Base-by-base conservation (phyloP, 2,329 filamentous ascomycete species). In the Microdochium paspali region DNA sequence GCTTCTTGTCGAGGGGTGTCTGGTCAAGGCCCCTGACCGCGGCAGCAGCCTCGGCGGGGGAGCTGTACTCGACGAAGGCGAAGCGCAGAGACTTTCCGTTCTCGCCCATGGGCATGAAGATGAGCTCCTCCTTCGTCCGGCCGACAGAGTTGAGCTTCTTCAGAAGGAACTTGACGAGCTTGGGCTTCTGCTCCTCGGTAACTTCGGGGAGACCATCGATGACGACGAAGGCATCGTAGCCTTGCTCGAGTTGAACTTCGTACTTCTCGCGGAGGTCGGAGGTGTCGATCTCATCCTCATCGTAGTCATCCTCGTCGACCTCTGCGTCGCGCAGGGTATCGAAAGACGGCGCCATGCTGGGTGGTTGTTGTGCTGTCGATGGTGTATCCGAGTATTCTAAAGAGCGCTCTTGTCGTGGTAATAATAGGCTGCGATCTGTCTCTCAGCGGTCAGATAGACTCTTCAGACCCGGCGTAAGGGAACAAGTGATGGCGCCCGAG, bases 41-140 rank as follows among this genome's bases (percentile, higher is more conserved):
- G 47, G 87, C 87, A 48, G 87, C 77, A 24, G 93, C 93, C 73
- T 97, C 90, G 62, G 85, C 88, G 49, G 93, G 77, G 12, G 90
- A 90, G 53, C 89, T 85, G 70, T 91, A 98, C 68, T 98, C 93
- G 60, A 98, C 90, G 64, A 98, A 98, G 50, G 93, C 93, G 63
- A 94, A 98, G 89, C 85, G 85, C 71, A 94, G 76, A 46, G 90
- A 93, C 73, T 85, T 85, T 60, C 86, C 87, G 64, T 90, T 77
- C 24, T 94, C 87, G 59, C 85, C 87, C 68, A 97, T 77, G 51
- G 93, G 93, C 93, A 98, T 98, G 69, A 85, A 87, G 58, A 98
- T 80, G 53, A 84, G 80, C 61, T 96, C 90, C 65, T 95, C 90
- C 60, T 80, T 82, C 55, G 88, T 87, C 69, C 79, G 86, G 56